Evolutionary conservation across 2,329 filamentous ascomycete species (phyloP), one percentile per base, ranked within the genome.

Genomic region (Pochonia chlamydosporia): DNA sequence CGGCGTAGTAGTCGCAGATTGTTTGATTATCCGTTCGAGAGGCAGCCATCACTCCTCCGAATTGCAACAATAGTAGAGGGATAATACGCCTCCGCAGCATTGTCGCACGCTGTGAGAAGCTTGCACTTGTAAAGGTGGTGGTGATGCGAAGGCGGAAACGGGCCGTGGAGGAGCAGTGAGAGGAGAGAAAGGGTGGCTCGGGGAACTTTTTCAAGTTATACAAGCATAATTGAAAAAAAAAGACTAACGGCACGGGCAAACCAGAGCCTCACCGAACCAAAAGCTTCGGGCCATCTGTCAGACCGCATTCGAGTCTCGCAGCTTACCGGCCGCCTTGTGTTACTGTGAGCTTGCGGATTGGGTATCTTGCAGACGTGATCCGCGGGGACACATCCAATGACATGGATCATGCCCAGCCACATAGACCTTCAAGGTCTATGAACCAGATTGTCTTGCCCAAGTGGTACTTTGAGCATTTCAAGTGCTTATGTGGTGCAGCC

Each of bases 1-100:
- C 43, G 3, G 62, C 58, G 43, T 64, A 64, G 43, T 59, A 64
- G 46, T 64, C 62, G 46, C 62, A 64, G 21, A 63, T 58, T 28
- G 58, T 56, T 21, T 45, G 47, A 23, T 30, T 39, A 24, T 46
- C 41, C 26, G 31, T 21, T 8, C 41, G 41, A 14, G 44, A 41
- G 20, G 13, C 16, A 14, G 35, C 48, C 30, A 39, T 13, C 4
- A 5, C 20, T 39, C 9, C 5, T 23, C 35, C 20, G 20, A 16
- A 18, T 9, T 39, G 9, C 23, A 23, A 21, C 7, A 39, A 2
- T 1, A 21, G 18, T 21, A 9, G n/a, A 10, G 23, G 3, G 13
- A 20, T 4, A 23, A 39, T 5, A 9, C 6, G 4, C 20, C 23
- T 39, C 35, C 18, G 23, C 35, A 13, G 20, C 35, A 39, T 39